Conservation (phyloP, 169 alveolate genomes). For the Toxoplasma gondii region DNA sequence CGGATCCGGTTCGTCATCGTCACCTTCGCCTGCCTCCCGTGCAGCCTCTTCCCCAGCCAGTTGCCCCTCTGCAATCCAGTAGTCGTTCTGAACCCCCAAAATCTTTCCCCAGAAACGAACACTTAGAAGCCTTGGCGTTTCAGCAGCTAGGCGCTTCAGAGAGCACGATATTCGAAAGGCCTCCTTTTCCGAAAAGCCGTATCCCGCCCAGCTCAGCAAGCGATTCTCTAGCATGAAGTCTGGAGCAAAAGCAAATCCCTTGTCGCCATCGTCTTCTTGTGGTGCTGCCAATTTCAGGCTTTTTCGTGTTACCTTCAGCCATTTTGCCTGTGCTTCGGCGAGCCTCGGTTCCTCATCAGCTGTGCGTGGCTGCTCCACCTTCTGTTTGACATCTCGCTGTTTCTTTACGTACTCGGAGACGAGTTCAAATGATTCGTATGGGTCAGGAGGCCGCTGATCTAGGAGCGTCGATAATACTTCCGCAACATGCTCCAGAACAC, state of each 20-base stretch:
- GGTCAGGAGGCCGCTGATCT: conserved; percentile 64
- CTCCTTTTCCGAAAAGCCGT: conserved; percentile 54
- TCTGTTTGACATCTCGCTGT: background rate
- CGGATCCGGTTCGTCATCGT: conserved; percentile 72
- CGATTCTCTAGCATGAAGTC: conserved; percentile 30
- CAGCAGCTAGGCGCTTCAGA: conserved; percentile 50
- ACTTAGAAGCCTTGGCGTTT: conserved; percentile 35
- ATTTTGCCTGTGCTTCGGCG: background rate
- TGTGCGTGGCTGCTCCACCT: background rate
- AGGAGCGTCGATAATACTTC: conserved; percentile 56
- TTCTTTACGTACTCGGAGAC: conserved; percentile 65
- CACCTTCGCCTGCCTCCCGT: background rate
- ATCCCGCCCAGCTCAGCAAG: conserved; percentile 56
- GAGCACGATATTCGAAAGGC: conserved; percentile 55
- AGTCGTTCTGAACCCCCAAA: conserved; percentile 75
- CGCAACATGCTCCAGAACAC: conserved; percentile 56
- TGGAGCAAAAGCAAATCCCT: background rate
- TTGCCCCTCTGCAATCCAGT: conserved; percentile 79
- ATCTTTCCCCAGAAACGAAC: conserved; percentile 85
- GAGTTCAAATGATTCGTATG: conserved; percentile 67
- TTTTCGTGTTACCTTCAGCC: conserved; percentile 17
- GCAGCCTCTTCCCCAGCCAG: conserved; percentile 53
- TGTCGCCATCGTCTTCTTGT: background rate
- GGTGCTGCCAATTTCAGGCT: background rate
- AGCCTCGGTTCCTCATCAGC: conserved; percentile 14